phyloP scores from a whole-genome alignment of 2,329 filamentous ascomycete genomes.

The Claviceps cyperi region DNA sequence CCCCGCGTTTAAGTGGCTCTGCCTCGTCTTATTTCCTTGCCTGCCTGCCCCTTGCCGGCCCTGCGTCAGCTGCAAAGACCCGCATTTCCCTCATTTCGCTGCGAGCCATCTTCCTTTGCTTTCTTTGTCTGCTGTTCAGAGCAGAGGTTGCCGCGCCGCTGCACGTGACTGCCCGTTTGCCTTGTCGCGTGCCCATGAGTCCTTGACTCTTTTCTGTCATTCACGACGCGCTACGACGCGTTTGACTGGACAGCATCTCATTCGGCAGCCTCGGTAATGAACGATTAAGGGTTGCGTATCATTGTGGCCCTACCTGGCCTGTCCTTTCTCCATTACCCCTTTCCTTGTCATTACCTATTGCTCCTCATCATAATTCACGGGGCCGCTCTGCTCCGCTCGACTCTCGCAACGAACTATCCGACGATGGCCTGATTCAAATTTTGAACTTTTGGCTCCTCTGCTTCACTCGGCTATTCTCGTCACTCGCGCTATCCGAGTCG shows the following conservation, averaged over 20 bases:
- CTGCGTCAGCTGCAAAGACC: not conserved
- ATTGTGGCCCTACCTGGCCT: not conserved
- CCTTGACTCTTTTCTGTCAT: no score
- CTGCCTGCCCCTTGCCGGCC: not conserved
- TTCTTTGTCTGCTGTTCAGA: not conserved
- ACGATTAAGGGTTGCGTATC: not conserved
- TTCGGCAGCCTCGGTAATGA: not conserved
- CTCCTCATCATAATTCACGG: no score
- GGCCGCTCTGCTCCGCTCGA: not conserved
- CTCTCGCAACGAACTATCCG: not conserved
- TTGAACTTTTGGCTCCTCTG: not conserved
- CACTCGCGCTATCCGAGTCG: not conserved
- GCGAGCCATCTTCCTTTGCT: not conserved
- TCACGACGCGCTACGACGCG: not conserved
- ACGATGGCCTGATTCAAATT: not conserved
- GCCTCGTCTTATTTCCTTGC: not conserved
- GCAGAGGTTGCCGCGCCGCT: not conserved
- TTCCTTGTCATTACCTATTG: not conserved
- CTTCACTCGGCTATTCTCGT: not conserved
- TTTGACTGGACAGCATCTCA: no score
- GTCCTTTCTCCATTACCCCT: not conserved
- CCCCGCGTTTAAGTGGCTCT: conserved; percentile 20
- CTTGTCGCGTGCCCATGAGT: not conserved
- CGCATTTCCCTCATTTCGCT: not conserved
- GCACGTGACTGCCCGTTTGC: conserved; percentile 15